These are phyloP conservation scores for Evernia prunastri DNA, from an alignment of 495 filamentous ascomycete species.

Conservation along the genomic window DNA sequence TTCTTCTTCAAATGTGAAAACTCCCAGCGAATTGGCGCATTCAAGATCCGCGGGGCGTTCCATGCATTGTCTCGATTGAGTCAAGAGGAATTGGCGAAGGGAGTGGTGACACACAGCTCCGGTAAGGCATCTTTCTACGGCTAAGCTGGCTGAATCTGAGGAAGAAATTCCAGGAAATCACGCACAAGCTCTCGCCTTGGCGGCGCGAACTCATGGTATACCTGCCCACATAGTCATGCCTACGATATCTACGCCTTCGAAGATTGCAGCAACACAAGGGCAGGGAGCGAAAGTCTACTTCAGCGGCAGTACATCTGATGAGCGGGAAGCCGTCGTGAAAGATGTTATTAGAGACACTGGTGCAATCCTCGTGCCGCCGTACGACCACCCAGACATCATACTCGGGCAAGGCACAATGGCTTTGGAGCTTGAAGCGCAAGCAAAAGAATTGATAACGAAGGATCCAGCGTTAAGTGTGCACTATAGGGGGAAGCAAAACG, in stretches of 20 bases:
- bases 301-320: constrained; percentile 69
- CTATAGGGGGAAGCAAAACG: constrained; percentile 15
- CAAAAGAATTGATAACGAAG: constrained; percentile 42
- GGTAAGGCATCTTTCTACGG: constrained; percentile 41
- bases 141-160: neutral
- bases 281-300: constrained; percentile 78
- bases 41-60: constrained; percentile 88
- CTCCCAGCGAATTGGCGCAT: constrained; percentile 82
- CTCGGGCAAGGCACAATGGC: constrained; percentile 85
- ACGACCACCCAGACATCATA: constrained; percentile 86
- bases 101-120: constrained; percentile 87
- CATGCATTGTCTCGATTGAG: constrained; percentile 75
- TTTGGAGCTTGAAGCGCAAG: constrained; percentile 74
- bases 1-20: constrained; percentile 98
- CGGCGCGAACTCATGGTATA: constrained; percentile 58
- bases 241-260: constrained; percentile 67
- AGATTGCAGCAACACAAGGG: constrained; percentile 71
- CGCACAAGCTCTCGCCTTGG: constrained; percentile 87
- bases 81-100: constrained; percentile 54
- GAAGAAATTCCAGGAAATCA: constrained; percentile 61
- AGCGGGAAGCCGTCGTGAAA: constrained; percentile 70
- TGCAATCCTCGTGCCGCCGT: constrained; percentile 77
- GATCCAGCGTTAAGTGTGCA: constrained; percentile 25
- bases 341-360: constrained; percentile 61
- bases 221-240: constrained; percentile 91